Conservation (phyloP, 306 rosid species). For the Delonix regia region DNA sequence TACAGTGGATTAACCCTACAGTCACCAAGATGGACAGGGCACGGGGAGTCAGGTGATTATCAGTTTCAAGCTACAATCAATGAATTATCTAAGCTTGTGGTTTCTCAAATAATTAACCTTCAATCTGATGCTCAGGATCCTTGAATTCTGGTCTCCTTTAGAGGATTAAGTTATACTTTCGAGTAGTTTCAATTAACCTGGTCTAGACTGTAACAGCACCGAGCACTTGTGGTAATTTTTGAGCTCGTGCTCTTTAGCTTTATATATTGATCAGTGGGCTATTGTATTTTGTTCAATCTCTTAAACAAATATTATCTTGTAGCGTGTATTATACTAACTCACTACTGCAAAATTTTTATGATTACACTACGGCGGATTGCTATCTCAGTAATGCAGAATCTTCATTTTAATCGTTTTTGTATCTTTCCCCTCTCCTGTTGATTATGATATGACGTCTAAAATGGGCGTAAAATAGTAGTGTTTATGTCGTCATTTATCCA, state of each 20-base stretch:
- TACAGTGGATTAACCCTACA: conserved; percentile 58
- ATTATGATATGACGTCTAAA: conserved; percentile 17
- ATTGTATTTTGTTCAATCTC: conserved; percentile 18
- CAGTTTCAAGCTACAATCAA: conserved; percentile 77
- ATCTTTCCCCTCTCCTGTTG: background rate
- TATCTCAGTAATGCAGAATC: conserved; percentile 4
- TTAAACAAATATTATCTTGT: conserved; percentile 23
- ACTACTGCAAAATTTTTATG: conserved; percentile 3
- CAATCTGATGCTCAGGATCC: conserved; percentile 71
- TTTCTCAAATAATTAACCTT: conserved; percentile 74
- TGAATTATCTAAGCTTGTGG: conserved; percentile 77
- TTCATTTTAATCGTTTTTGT: background rate
- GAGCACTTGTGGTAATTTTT: conserved; percentile 33
- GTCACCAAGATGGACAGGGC: conserved; percentile 52
- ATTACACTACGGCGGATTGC: background rate
- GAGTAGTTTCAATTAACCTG: conserved; percentile 35
- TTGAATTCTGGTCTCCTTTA: conserved; percentile 34
- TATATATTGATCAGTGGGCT: conserved; percentile 16
- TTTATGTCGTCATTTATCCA: conserved; percentile 23
- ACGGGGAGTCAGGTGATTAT: conserved; percentile 63
- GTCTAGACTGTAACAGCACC: conserved; percentile 34
- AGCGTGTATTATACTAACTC: background rate
- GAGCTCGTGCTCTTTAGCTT: conserved; percentile 18
- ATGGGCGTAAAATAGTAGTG: background rate
- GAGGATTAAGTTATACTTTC: conserved; percentile 25